phyloP scores from a whole-genome alignment of 2,329 filamentous ascomycete species.

The Aspergillus pseudoglaucus region DNA sequence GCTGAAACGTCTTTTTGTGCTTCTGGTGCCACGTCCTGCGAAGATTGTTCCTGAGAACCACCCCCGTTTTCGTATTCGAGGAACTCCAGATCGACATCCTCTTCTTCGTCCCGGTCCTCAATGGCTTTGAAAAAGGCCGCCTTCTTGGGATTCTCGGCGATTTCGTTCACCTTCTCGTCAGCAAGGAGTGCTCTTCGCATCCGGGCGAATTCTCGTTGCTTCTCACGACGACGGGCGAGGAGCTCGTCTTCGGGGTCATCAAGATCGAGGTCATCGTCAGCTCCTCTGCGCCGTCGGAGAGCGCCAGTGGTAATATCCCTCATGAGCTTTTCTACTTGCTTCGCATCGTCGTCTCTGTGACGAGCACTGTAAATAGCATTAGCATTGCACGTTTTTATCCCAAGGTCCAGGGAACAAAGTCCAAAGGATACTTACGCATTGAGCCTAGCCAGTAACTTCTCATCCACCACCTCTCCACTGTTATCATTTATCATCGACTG shows the following conservation, averaged over 20 bases:
- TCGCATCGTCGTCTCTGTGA: conserved; percentile 73
- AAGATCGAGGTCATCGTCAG: conserved; percentile 69
- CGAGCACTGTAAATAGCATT: conserved; percentile 55
- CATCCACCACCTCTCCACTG: conserved; percentile 68
- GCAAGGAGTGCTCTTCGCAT: conserved; percentile 84
- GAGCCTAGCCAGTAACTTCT: conserved; percentile 74
- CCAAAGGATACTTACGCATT: conserved; percentile 65
- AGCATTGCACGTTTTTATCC: conserved; percentile 10
- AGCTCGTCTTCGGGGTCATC: conserved; percentile 83
- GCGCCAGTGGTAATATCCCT: conserved; percentile 87
- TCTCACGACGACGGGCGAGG: conserved; percentile 69
- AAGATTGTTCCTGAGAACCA: conserved; percentile 34
- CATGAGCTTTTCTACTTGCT: conserved; percentile 82
- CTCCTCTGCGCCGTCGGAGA: conserved; percentile 70
- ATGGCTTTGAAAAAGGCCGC: conserved; percentile 85
- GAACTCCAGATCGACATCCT: conserved; percentile 71
- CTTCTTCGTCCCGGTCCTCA: conserved; percentile 67
- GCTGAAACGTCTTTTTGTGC: conserved; percentile 15
- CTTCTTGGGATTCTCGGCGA: conserved; percentile 82
- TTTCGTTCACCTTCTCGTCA: conserved; percentile 84
- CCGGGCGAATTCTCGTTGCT: conserved; percentile 79
- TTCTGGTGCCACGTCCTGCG: conserved; percentile 18
- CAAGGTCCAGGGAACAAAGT: neutral
- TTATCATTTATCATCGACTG: conserved; percentile 88
- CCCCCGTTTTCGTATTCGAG: conserved; percentile 43